Evolutionary conservation across 1,284 basidiomycete genomes (phyloP).

Genomic region (Sutorius eximius): DNA sequence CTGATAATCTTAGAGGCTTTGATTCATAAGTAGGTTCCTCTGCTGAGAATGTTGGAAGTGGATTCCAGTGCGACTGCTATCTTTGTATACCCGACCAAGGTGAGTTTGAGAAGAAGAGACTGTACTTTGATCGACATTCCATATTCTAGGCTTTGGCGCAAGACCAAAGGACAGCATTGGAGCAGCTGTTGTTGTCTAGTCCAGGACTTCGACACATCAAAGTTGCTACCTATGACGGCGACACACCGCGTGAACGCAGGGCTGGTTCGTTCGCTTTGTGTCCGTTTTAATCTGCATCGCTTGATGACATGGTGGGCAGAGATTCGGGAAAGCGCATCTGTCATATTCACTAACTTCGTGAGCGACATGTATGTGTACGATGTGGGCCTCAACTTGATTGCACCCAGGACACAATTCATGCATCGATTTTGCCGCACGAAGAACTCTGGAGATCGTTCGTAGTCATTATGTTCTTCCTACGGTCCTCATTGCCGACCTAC

Average conservation of each 20-base stretch:
- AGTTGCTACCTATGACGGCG: conserved; percentile 86
- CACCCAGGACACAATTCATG: conserved; percentile 83
- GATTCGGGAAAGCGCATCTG: conserved; percentile 63
- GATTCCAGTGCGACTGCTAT: conserved; percentile 69
- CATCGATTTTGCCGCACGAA: conserved; percentile 83
- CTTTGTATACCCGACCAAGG: conserved; percentile 91
- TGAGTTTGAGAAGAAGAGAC: conserved; percentile 17
- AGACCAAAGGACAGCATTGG: conserved; percentile 75
- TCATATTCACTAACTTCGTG: conserved; percentile 80
- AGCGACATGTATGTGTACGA: conserved; percentile 19
- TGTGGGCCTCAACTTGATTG: neutral
- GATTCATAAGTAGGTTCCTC: conserved; percentile 57
- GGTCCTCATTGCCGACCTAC: conserved; percentile 3
- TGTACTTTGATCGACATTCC: neutral
- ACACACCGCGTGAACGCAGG: conserved; percentile 73
- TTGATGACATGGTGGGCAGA: conserved; percentile 36
- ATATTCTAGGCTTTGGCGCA: conserved; percentile 76
- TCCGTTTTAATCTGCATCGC: neutral
- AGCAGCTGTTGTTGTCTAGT: conserved; percentile 64
- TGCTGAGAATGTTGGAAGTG: conserved; percentile 67
- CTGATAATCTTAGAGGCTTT: neutral
- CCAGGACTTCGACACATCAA: conserved; percentile 62
- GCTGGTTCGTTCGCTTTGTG: conserved; percentile 41
- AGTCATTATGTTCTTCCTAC: neutral
- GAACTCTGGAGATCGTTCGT: conserved; percentile 76